These are phyloP conservation scores for Fusarium lateritium DNA, from an alignment of 2,329 filamentous ascomycete species.

Conservation along the genomic window DNA sequence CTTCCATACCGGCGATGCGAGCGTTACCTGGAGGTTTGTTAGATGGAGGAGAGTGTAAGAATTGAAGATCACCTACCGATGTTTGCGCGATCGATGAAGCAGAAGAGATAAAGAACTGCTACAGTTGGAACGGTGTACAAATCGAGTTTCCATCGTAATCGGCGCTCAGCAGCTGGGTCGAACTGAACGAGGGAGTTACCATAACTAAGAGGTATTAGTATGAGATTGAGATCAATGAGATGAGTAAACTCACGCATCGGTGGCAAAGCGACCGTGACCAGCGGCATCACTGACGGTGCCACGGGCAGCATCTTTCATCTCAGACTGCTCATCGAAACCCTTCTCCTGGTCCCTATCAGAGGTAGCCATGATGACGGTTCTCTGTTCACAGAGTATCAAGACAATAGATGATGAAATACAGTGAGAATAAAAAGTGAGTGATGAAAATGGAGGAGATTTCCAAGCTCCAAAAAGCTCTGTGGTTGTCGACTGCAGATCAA, in stretches of 20 bases:
- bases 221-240: neutral
- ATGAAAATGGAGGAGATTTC: conserved; percentile 2
- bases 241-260: conserved; percentile 44
- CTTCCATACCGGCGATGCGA: conserved; percentile 69
- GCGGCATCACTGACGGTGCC: conserved; percentile 42
- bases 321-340: conserved; percentile 41
- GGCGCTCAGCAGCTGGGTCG: conserved; percentile 64
- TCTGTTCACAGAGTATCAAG: neutral
- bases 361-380: conserved; percentile 26
- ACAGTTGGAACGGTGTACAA: conserved; percentile 76
- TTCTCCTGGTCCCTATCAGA: conserved; percentile 47
- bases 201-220: conserved; percentile 36
- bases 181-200: conserved; percentile 49
- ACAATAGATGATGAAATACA: neutral
- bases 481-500: conserved; percentile 27
- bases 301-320: conserved; percentile 36
- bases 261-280: conserved; percentile 42
- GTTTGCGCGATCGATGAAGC: conserved; percentile 82
- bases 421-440: neutral
- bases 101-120: conserved; percentile 77
- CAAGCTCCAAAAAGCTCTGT: conserved; percentile 16
- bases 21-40: conserved; percentile 58
- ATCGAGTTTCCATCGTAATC: conserved; percentile 75
- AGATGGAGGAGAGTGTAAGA: neutral
- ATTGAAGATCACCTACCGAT: conserved; percentile 66